Base-by-base conservation (phyloP, 2,329 filamentous ascomycete genomes). In the Fusarium albidum region DNA sequence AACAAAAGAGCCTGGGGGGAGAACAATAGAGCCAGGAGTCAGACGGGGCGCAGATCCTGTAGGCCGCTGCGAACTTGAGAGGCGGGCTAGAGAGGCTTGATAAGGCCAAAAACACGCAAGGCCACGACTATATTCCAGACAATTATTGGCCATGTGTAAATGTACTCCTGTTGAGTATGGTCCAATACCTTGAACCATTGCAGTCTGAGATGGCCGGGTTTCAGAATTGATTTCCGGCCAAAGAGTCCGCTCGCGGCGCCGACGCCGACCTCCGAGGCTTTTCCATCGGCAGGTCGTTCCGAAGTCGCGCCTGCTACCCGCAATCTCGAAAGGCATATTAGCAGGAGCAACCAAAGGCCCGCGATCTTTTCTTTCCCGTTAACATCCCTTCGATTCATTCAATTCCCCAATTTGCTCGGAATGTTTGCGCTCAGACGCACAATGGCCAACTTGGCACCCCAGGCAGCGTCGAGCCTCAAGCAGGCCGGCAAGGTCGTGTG, bases 401-500 rank as follows among this genome's bases (percentile, higher is more conserved):
- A 48, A 39, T 14, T 13, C 34, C 27, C 17, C n/a, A n/a, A n/a
- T n/a, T n/a, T n/a, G n/a, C 31, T 43, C 63, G 66, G 26, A 29
- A 76, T 77, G 75, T 72, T 71, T 59, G 69, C 60, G 28, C 60
- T 77, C 27, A 65, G 73, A 61, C 66, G 73, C 49, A 68, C 72
- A 57, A 69, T 76, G 66, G 71, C 71, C 54, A 74, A 67, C 13
- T 61, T 73, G 71, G 73, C 74, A 32, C 69, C 78, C 34, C 71
- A 75, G 63, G 77, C 78, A 34, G 73, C 75, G 37, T 74, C 75
- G 18, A 57, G 57, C 33, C 69, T 84, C 49, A 81, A 77, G 68
- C 77, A 80, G 45, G 84, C 84, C 18, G 80, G 83, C 57, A 91
- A 96, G 81, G 85, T 96, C 49, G 89, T 96, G 72, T 97, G 94